Percentiles rank a stretch among this genome's conserved stretches.
Conservation (phyloP, 1,284 basidiomycete species). For the Tetrapyrgos nigripes region DNA sequence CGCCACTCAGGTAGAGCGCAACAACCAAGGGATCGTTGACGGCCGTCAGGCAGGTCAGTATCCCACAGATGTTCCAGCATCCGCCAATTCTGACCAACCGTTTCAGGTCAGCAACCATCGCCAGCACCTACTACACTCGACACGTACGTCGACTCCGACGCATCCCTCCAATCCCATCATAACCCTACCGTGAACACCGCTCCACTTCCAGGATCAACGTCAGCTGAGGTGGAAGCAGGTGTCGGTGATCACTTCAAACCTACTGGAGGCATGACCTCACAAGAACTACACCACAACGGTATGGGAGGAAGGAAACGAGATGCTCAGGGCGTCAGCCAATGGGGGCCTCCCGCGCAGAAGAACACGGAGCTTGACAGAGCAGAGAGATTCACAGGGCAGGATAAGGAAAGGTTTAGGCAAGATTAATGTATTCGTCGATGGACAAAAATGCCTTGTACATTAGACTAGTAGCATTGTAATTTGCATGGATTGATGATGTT, state of each 20-base stretch:
- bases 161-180: slow-evolving; percentile 3
- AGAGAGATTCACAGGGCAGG: neutral
- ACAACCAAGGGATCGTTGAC: slow-evolving; percentile 15
- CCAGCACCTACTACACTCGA: slow-evolving; percentile 12
- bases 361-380: slow-evolving; percentile 10
- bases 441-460: neutral
- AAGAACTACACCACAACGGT: slow-evolving; percentile 40
- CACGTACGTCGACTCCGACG: slow-evolving; percentile 22
- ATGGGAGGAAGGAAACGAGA: slow-evolving; percentile 33
- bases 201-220: slow-evolving; percentile 34
- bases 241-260: slow-evolving; percentile 33
- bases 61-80: neutral
- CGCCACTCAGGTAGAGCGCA: neutral
- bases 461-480: no score
- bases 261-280: slow-evolving; percentile 34
- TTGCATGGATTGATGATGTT: no score
- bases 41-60: slow-evolving; percentile 9
- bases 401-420: neutral
- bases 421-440: neutral
- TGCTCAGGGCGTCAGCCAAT: slow-evolving; percentile 20
- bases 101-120: neutral
- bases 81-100: neutral
- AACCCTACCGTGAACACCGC: slow-evolving; percentile 14
- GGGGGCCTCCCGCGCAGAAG: slow-evolving; percentile 6
- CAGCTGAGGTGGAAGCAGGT: slow-evolving; percentile 37